These are phyloP conservation scores for Penicillium fimorum DNA, from an alignment of 495 filamentous ascomycete genomes.

Conservation along the genomic window DNA sequence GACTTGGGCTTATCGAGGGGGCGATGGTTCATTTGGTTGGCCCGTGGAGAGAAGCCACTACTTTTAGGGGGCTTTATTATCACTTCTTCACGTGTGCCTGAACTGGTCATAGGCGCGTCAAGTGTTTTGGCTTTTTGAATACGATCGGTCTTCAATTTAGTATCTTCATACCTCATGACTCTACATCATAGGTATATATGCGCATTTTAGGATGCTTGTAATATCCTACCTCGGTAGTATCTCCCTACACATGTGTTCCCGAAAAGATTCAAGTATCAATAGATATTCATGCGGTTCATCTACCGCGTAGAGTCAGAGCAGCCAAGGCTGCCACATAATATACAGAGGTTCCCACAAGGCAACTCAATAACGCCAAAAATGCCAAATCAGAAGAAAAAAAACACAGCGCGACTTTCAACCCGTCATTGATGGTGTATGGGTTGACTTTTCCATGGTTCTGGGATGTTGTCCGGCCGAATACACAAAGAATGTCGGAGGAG, in stretches of 20 bases:
- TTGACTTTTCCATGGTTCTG: slow-evolving; percentile 2
- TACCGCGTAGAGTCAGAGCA: slow-evolving; percentile 5
- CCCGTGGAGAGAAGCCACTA: slow-evolving; percentile 27
- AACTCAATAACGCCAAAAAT: slow-evolving; percentile 39
- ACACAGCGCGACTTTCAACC: slow-evolving; percentile 1
- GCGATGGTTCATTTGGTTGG: slow-evolving; percentile 26
- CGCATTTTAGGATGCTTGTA: neutral
- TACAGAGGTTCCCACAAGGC: slow-evolving; percentile 22
- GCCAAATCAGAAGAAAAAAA: slow-evolving; percentile 21
- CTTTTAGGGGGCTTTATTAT: slow-evolving; percentile 6
- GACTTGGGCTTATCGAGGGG: slow-evolving; percentile 31
- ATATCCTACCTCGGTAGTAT: slow-evolving; percentile 3
- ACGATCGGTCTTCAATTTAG: neutral
- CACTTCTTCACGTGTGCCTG: slow-evolving; percentile 11
- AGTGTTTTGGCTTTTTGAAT: slow-evolving; percentile 1
- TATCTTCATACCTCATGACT: neutral
- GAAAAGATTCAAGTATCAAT: neutral
- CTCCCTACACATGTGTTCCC: neutral
- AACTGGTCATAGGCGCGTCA: slow-evolving; percentile 16
- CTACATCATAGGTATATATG: neutral
- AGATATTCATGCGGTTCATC: slow-evolving; percentile 7
- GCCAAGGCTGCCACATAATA: slow-evolving; percentile 14
- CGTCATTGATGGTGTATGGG: neutral
- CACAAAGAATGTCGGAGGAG: slow-evolving; percentile 4
- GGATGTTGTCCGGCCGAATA: neutral